Evolutionary conservation across 2,329 filamentous ascomycete species (phyloP), one percentile per base, ranked within the genome.

Genomic region (Curvularia sp.): DNA sequence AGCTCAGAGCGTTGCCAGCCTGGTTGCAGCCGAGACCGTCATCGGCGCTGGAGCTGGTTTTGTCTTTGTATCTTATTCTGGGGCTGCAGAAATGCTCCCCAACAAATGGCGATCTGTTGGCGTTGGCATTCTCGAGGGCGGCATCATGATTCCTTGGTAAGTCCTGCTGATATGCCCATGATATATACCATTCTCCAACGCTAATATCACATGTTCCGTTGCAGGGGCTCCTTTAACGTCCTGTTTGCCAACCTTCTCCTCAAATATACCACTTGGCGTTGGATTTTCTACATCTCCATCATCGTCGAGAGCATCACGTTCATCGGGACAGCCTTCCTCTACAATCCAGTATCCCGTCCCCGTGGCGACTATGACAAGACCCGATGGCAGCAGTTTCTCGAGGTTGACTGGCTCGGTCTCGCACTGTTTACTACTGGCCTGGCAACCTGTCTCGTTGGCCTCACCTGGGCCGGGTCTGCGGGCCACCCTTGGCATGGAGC

Each of bases 401-500:
- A 41, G 38, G 38, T 41, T 41, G 38, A 41, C 38, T 41, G 38
- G 38, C 38, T 41, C 38, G 38, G 38, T 41, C 38, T 41, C 38
- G 38, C 38, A 41, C 38, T 41, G 1, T 41, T 41, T 41, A 41
- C 38, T 41, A 3, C 18, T 41, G 38, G 38, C 38, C 38, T 41
- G 19, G 38, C 38, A 41, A 41, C 38, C 18, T 41, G 38, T 41
- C 38, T 41, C 7, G 38, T 41, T 21, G 38, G 38, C 18, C 38
- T 41, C 19, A 41, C 38, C 18, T 41, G 38, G 38, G 38, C 38
- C 38, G 38, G 38, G 9, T 41, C 38, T 41, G 38, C 38, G 8
- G 38, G 8, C 38, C 38, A 41, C 38, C 38, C 38, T 21, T 41
- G 38, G 38, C 5, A 41, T 21, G 38, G 38, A 41, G 38, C 38